phyloP scores from a whole-genome alignment of 768 basidiomycete genomes.

The Hypholoma fasciculare region DNA sequence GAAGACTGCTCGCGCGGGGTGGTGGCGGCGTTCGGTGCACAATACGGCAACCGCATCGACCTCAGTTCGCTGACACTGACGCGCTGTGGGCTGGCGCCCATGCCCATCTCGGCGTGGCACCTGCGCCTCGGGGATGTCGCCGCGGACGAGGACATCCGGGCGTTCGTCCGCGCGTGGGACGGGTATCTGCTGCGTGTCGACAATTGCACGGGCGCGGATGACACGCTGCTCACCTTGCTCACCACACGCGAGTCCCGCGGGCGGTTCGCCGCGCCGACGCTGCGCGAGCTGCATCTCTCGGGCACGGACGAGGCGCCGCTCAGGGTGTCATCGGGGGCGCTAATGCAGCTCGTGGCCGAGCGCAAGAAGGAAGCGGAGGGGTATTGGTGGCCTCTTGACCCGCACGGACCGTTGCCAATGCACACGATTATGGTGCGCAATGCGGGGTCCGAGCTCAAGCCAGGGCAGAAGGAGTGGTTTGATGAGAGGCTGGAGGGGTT shows the following conservation, averaged over 20 bases:
- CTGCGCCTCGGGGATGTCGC: conserved; percentile 7
- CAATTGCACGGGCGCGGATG: conserved; percentile 12
- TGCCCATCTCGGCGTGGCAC: conserved; percentile 6
- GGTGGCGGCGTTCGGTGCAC: conserved; percentile 7
- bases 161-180: conserved; percentile 14
- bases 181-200: conserved; percentile 11
- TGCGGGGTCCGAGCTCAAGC: too few species aligned
- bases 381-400: neutral
- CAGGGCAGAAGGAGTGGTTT: too few species aligned
- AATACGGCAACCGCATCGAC: conserved; percentile 13
- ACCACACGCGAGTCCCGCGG: neutral
- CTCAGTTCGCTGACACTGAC: conserved; percentile 7
- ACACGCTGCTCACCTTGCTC: conserved; percentile 6
- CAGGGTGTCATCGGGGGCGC: neutral
- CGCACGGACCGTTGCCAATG: too few species aligned
- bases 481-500: too few species aligned
- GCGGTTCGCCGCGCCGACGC: conserved; percentile 5
- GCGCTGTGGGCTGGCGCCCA: conserved; percentile 6
- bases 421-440: too few species aligned
- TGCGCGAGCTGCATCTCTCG: conserved; percentile 7
- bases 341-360: neutral
- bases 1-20: conserved; percentile 11
- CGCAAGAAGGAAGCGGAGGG: neutral
- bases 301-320: neutral
- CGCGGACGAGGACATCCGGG: conserved; percentile 6